Percentiles rank a stretch among this genome's conserved stretches.
Evolutionary conservation across 352 stramenopile genomes (phyloP).

Genomic region (Phytophthora brassicae): DNA sequence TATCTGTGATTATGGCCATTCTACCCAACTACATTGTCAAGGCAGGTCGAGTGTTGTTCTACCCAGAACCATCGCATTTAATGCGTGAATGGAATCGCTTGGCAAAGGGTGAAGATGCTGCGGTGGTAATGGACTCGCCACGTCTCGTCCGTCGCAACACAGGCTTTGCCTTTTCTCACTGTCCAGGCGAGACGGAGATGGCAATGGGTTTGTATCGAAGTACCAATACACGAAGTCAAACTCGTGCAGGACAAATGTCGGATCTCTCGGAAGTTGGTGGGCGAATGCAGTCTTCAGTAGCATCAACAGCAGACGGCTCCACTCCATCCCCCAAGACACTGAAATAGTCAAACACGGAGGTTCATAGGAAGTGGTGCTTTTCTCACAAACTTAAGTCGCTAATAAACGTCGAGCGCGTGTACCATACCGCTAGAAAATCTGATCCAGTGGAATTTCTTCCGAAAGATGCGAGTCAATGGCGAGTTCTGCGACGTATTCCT

Average conservation of each 20-base stretch:
- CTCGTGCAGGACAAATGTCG: slow-evolving; percentile 29
- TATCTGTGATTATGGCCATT: slow-evolving; percentile 57
- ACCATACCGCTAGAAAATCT: slow-evolving; percentile 59
- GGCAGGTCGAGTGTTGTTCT: slow-evolving; percentile 84
- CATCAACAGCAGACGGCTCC: slow-evolving; percentile 62
- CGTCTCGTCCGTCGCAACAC: slow-evolving; percentile 83
- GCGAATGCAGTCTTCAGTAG: slow-evolving; percentile 43
- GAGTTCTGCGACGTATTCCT: slow-evolving; percentile 75
- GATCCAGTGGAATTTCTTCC: slow-evolving; percentile 55
- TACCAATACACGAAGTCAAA: slow-evolving; percentile 20
- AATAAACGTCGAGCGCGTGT: slow-evolving; percentile 31
- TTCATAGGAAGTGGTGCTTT: slow-evolving; percentile 19
- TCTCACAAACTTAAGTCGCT: slow-evolving; percentile 17
- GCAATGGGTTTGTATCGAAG: slow-evolving; percentile 47
- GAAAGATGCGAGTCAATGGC: slow-evolving; percentile 78
- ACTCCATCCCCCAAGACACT: slow-evolving; percentile 43
- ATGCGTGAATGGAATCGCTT: slow-evolving; percentile 91
- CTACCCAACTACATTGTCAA: slow-evolving; percentile 89
- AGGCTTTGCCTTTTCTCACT: slow-evolving; percentile 87
- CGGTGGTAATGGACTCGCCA: slow-evolving; percentile 59
- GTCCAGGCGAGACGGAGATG: slow-evolving; percentile 75
- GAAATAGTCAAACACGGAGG: slow-evolving; percentile 16
- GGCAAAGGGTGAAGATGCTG: slow-evolving; percentile 72
- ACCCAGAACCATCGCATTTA: slow-evolving; percentile 85
- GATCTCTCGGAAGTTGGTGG: slow-evolving; percentile 33